Percentiles rank a stretch among this genome's conserved stretches.
Conservation (phyloP, 805 yeast genomes). For the Teunomyces kruisii region DNA sequence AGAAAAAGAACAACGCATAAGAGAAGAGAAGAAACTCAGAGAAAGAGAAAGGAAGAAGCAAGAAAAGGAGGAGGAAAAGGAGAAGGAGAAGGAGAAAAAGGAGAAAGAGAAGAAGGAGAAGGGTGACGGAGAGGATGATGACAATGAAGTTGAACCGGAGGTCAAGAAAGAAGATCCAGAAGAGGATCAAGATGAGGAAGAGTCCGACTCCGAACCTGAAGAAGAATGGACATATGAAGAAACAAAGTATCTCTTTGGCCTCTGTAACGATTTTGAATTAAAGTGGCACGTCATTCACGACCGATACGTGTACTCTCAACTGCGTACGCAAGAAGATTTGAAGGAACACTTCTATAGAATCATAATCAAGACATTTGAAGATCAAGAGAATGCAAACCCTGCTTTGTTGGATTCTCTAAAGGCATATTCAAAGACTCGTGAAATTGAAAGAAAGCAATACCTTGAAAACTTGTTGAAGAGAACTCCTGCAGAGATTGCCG, state of each 20-base stretch:
- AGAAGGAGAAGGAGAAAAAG: constrained; percentile 11
- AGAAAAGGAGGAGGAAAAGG: constrained; percentile 2
- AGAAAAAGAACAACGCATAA: constrained; percentile 17
- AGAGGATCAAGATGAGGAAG: constrained; percentile 22
- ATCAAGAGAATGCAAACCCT: constrained; percentile 43
- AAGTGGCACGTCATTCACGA: constrained; percentile 70
- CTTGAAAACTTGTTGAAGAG: constrained; percentile 73
- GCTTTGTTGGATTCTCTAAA: constrained; percentile 59
- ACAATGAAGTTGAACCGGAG: constrained; percentile 6
- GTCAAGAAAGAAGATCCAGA: background rate
- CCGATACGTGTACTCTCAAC: constrained; percentile 40
- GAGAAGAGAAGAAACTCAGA: constrained; percentile 9
- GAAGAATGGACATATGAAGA: constrained; percentile 72
- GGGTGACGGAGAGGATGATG: constrained; percentile 6
- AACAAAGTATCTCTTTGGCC: constrained; percentile 72
- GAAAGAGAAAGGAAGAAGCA: constrained; percentile 14
- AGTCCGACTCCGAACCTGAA: constrained; percentile 34
- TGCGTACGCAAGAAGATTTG: constrained; percentile 69
- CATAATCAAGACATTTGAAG: constrained; percentile 47
- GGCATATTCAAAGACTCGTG: constrained; percentile 67
- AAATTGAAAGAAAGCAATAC: constrained; percentile 77
- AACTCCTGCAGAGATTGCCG: constrained; percentile 96
- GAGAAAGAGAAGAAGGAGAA: constrained; percentile 5
- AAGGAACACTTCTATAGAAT: constrained; percentile 79
- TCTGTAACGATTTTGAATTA: constrained; percentile 60